Evolutionary conservation across 2,329 filamentous ascomycete genomes (phyloP).

Genomic region (Chalaropsis thielavioides): DNA sequence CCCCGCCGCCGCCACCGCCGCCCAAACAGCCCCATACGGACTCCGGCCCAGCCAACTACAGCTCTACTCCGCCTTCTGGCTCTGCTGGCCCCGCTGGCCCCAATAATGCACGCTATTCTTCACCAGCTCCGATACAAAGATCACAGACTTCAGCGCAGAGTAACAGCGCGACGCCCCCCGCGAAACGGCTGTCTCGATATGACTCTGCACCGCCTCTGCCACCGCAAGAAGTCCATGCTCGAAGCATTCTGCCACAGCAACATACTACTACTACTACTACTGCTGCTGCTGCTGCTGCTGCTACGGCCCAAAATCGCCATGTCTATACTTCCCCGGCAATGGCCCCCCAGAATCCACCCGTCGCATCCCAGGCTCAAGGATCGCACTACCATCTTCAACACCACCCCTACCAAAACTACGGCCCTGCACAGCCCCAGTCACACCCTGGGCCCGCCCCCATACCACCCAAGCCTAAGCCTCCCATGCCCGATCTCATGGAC

Average conservation of each 20-base stretch:
- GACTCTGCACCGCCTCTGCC: conserved; percentile 35
- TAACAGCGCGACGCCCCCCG: background rate
- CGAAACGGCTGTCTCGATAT: conserved; percentile 28
- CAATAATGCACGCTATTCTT: background rate
- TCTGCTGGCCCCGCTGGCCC: background rate
- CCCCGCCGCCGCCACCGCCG: conserved; percentile 23
- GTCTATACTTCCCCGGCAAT: background rate
- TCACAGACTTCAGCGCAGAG: background rate
- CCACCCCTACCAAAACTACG: background rate
- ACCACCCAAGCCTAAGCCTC: conserved; percentile 27
- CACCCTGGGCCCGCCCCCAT: conserved; percentile 20
- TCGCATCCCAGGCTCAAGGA: background rate
- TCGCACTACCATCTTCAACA: background rate
- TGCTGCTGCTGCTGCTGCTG: too few species aligned
- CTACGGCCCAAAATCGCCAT: background rate
- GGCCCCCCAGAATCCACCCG: background rate
- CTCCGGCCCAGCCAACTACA: background rate
- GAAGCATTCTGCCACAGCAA: background rate
- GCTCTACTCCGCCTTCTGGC: background rate
- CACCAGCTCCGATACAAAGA: background rate
- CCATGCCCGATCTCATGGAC: conserved; percentile 41
- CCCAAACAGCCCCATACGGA: conserved; percentile 19
- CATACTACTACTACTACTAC: background rate
- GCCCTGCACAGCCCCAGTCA: conserved; percentile 7
- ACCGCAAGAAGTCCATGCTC: background rate